Percentiles rank a stretch among this genome's conserved stretches.
Evolutionary conservation across 768 basidiomycete genomes (phyloP).

Genomic region (Leucosporidium creatinivorum): DNA sequence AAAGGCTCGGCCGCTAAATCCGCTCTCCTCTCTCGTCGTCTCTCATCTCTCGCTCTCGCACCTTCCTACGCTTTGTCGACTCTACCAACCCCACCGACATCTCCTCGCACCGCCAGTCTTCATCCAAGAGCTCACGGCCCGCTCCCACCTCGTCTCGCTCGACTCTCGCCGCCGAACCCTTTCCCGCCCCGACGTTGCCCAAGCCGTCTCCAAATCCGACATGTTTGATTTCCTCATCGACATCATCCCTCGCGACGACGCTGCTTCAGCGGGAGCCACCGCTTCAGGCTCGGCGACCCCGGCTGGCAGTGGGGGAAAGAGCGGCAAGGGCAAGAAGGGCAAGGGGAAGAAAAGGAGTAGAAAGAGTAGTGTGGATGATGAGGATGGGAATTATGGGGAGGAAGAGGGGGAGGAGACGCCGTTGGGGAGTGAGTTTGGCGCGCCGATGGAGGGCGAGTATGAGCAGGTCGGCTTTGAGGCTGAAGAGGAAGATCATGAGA

Average conservation of each 20-base stretch:
- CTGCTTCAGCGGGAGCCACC: not conserved
- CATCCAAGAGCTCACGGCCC: slow-evolving; percentile 90
- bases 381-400: not conserved
- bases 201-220: slow-evolving; percentile 83
- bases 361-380: not conserved
- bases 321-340: too few species aligned
- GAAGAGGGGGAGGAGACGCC: not conserved
- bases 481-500: not conserved
- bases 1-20: too few species aligned
- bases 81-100: not conserved
- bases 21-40: not conserved
- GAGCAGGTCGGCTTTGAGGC: not conserved
- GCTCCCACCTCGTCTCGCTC: slow-evolving; percentile 53
- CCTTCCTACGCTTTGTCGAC: too few species aligned
- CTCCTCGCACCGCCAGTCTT: slow-evolving; percentile 57
- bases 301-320: not conserved
- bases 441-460: not conserved
- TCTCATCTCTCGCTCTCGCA: slow-evolving; percentile 3
- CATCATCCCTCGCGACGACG: slow-evolving; percentile 80
- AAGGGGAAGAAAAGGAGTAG: not conserved
- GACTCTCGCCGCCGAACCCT: slow-evolving; percentile 27
- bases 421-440: not conserved
- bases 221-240: slow-evolving; percentile 96
- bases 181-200: slow-evolving; percentile 51
- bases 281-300: not conserved